Evolutionary conservation across 345 rosid genomes (phyloP).

Genomic region (Euclidium syriacum): DNA sequence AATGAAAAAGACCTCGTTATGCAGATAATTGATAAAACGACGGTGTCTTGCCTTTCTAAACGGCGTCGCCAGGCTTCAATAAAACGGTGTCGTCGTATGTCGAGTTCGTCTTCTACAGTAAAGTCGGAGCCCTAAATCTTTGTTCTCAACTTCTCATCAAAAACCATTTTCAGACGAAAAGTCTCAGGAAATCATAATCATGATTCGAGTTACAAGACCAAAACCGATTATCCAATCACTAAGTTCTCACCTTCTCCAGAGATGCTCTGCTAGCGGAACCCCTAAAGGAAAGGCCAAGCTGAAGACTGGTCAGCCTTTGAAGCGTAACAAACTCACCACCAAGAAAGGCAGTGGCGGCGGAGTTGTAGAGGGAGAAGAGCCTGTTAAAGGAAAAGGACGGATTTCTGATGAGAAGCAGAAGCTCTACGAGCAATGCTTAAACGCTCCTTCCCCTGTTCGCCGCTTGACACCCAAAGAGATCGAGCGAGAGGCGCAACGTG

Average conservation of each 20-base stretch:
- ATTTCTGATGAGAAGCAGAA: conserved; percentile 44
- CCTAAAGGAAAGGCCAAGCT: conserved; percentile 67
- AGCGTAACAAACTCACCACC: conserved; percentile 51
- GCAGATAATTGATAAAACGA: no score
- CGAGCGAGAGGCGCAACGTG: conserved; percentile 73
- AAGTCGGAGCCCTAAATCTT: conserved; percentile 27
- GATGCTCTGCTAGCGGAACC: conserved; percentile 66
- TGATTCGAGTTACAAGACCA: conserved; percentile 43
- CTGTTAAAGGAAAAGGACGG: conserved; percentile 32
- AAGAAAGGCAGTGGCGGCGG: conserved; percentile 40
- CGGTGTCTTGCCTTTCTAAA: no score
- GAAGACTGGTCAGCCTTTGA: conserved; percentile 49
- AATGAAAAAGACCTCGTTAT: no score
- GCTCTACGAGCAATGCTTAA: conserved; percentile 66
- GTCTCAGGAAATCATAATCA: background rate
- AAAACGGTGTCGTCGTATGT: background rate
- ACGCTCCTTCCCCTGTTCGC: conserved; percentile 83
- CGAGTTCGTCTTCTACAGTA: background rate
- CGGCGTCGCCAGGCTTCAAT: background rate
- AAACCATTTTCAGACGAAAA: conserved; percentile 3
- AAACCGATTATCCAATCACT: conserved; percentile 30
- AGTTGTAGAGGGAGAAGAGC: conserved; percentile 15
- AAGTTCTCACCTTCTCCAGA: conserved; percentile 45
- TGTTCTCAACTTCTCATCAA: no score
- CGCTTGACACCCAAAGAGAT: conserved; percentile 52